Evolutionary conservation across 129 eudicot genomes (phyloP).

Genomic region (Sambucus nigra): DNA sequence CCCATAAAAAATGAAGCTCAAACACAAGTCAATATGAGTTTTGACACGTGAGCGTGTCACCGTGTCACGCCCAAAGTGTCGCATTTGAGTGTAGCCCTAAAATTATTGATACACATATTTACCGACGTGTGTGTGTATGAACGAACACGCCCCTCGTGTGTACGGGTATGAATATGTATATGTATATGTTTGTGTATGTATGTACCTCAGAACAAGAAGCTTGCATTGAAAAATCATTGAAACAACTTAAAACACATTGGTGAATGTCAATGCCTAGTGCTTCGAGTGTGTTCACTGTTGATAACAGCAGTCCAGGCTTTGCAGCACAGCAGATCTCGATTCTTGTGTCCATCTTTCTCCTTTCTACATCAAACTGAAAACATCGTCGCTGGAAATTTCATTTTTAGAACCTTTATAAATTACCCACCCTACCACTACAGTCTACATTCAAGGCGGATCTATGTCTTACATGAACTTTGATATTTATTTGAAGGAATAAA

Average conservation of each 20-base stretch:
- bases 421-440: too few species aligned
- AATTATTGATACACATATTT: neutral
- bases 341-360: slow-evolving; percentile 42
- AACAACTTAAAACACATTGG: slow-evolving; percentile 79
- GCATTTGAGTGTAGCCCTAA: neutral
- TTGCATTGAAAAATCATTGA: slow-evolving; percentile 62
- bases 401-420: neutral
- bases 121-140: too few species aligned
- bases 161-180: too few species aligned
- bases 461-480: too few species aligned
- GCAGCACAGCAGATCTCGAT: slow-evolving; percentile 60
- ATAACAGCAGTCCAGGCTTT: slow-evolving; percentile 61
- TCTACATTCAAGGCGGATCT: too few species aligned
- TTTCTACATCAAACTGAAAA: slow-evolving; percentile 63
- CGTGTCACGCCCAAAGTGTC: too few species aligned
- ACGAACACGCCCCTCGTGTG: too few species aligned
- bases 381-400: neutral
- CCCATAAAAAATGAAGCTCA: too few species aligned
- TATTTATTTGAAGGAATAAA: neutral
- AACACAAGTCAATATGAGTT: too few species aligned
- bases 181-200: too few species aligned
- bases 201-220: slow-evolving; percentile 87
- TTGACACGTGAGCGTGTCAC: too few species aligned
- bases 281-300: slow-evolving; percentile 64
- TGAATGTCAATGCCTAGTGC: slow-evolving; percentile 73